A percentile compares a stretch with the other conserved stretches of the same genome.
Evolutionary conservation across 192 early-diverging fungal species (phyloP).

Genomic region (Podila clonocystis): DNA sequence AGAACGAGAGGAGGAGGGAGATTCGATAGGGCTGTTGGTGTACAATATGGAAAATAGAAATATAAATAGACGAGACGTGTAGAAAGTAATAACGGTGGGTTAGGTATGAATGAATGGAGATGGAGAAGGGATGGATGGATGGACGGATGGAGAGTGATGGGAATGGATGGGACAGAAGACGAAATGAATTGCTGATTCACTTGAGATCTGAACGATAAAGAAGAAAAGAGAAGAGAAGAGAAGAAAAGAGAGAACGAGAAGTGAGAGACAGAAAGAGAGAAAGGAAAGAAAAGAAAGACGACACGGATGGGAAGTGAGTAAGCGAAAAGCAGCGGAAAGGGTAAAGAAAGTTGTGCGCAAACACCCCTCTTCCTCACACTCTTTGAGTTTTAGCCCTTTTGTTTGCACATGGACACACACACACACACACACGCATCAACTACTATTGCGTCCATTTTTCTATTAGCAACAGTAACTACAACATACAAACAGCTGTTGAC

Average conservation of each 20-base stretch:
- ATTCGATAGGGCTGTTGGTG: neutral
- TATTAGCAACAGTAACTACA: too few species aligned
- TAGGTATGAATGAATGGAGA: neutral
- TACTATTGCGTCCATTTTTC: neutral
- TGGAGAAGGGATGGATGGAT: neutral
- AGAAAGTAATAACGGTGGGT: neutral
- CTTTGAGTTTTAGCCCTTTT: neutral
- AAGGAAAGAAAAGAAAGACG: neutral
- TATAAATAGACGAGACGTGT: neutral
- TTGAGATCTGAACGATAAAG: neutral
- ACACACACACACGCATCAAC: neutral
- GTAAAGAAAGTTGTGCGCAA: conserved; percentile 2
- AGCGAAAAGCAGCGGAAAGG: neutral
- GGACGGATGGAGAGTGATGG: neutral
- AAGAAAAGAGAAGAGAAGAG: neutral
- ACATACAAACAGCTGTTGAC: too few species aligned
- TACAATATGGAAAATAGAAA: neutral
- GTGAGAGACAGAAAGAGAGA: neutral
- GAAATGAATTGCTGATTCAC: neutral
- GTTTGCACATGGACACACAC: neutral
- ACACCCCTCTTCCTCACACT: neutral
- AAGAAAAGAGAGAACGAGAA: neutral
- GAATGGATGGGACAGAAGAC: too few species aligned
- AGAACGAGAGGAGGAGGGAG: neutral
- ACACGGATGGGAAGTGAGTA: neutral